phyloP scores from a whole-genome alignment of 1,284 basidiomycete genomes.

The Ganoderma lucidum region DNA sequence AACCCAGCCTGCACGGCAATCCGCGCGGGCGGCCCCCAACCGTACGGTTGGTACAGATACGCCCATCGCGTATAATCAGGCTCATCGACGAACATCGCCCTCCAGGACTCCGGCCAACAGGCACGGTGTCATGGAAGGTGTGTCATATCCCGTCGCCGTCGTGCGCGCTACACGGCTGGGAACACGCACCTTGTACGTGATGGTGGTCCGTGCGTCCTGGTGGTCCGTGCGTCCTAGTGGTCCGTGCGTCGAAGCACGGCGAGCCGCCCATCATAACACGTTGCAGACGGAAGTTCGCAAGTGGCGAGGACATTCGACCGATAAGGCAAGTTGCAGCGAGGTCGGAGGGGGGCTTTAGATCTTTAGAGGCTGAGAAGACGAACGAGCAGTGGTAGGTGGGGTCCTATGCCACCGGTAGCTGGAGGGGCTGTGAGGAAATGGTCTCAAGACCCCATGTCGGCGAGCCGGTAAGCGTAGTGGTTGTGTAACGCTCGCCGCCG shows the following conservation, averaged over 20 bases:
- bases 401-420: background rate
- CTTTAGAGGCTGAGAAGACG: background rate
- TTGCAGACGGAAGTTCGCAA: background rate
- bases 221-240: background rate
- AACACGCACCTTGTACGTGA: background rate
- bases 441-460: background rate
- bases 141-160: slow-evolving; percentile 1
- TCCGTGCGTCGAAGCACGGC: slow-evolving; percentile 1
- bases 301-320: background rate
- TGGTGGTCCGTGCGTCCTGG: background rate
- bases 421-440: background rate
- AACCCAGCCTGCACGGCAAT: slow-evolving; percentile 3
- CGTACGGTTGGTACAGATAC: background rate
- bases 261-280: slow-evolving; percentile 1
- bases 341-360: background rate
- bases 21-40: background rate
- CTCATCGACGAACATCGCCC: background rate
- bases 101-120: background rate
- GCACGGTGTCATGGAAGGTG: background rate
- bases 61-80: slow-evolving; percentile 1
- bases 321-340: background rate
- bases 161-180: background rate
- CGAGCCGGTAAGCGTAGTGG: background rate
- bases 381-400: background rate
- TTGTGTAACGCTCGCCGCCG: background rate